Evolutionary conservation across 768 basidiomycete genomes (phyloP), one percentile per base, ranked within the genome.

Genomic region (Dentipellis sp.): DNA sequence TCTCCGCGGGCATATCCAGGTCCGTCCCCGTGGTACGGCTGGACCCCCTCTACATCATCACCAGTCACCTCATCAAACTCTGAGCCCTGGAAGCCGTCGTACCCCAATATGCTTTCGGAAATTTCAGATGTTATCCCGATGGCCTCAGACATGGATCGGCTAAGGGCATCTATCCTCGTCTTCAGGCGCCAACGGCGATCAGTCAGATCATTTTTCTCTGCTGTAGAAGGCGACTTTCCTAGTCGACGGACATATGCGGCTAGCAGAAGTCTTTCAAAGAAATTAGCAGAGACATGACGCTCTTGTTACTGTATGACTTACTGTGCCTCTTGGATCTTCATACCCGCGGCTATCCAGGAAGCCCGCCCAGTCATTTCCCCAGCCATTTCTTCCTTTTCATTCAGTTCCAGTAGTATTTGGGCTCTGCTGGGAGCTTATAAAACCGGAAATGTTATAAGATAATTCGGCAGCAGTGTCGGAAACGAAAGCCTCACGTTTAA

Each of bases 281-380:
- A 12, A 35, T 12, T 5, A 34, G 39, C 14, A 42, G 22, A 16
- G 34, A 11, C 4, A 21, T 2, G 9, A 14, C 48, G 8, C 5
- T 56, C 21, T 23, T 4, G n/a, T n/a, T n/a, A n/a, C 1, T 39
- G 37, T n/a, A 40, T 49, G 12, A 1, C 49, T 11, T 50, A 56
- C 55, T 56, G 49, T 14, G 23, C 40, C 17, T 56, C 55, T 17
- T 56, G 55, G 35, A 56, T 50, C 9, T 50, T 48, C 14, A 56
- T 39, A 10, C 55, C n/a, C 6, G 16, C 17, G 7, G 19, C 11
- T 6, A 56, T 17, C 55, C 48, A 56, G n/a, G n/a, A n/a, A n/a
- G n/a, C n/a, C n/a, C n/a, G n/a, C n/a, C n/a, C n/a, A n/a, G n/a
- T n/a, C n/a, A n/a, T n/a, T 42, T 46, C 23, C 10, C 36, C 34